Evolutionary conservation across 257 asterid species (phyloP).

Genomic region (Solanum dulcamara): DNA sequence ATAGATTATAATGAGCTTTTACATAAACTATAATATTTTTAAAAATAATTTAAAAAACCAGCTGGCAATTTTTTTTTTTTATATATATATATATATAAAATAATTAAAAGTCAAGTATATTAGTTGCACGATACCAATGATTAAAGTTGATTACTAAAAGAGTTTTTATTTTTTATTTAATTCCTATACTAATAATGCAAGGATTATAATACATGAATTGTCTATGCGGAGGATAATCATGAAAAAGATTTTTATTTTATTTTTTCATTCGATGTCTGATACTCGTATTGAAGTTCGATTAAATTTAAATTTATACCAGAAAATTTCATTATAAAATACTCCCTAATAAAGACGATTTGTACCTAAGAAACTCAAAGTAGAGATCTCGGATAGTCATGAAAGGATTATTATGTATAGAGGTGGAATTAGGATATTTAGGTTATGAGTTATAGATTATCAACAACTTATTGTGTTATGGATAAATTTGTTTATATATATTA

Average conservation of each 20-base stretch:
- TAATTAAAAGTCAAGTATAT: not conserved
- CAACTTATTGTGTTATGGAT: not conserved
- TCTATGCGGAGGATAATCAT: not conserved
- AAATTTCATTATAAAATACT: not conserved
- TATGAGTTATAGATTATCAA: not conserved
- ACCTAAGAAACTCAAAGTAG: too few relatives aligned
- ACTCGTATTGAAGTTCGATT: not conserved
- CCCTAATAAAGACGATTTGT: not conserved
- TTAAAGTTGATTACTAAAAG: not conserved
- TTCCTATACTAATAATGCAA: not conserved
- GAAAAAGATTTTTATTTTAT: not conserved
- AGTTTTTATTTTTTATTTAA: too few relatives aligned
- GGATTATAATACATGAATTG: not conserved
- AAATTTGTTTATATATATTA: not conserved
- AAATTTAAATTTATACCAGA: accelerated
- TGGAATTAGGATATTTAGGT: not conserved
- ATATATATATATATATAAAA: too few relatives aligned
- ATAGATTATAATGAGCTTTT: not conserved
- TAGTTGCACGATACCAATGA: not conserved
- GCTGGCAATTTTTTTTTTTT: too few relatives aligned
- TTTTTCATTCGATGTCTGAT: not conserved
- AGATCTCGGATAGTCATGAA: not conserved
- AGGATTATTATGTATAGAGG: not conserved
- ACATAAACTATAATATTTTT: not conserved
- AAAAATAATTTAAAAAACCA: not conserved